Base-by-base conservation (phyloP, 2,329 filamentous ascomycete genomes). In the Aspergillus sp. region DNA sequence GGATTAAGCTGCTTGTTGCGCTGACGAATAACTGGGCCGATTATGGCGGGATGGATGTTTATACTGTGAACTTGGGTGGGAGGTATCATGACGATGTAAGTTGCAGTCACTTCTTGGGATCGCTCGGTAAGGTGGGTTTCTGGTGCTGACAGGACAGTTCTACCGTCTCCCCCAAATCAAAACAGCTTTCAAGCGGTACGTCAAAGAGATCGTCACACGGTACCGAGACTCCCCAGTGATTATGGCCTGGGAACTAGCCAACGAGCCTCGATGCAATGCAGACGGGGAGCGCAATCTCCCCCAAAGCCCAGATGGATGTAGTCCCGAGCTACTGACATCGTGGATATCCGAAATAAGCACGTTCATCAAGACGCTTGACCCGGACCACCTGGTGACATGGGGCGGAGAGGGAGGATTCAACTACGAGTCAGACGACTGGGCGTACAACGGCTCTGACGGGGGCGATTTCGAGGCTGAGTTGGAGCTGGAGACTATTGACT, bases 261-360 rank as follows among this genome's bases (percentile, higher is more conserved):
- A 63, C 23, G 58, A 63, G 58, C 61, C 61, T 14, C 61, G 61
- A 24, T 61, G 61, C 51, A 41, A 39, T 7, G 59, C 56, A 4
- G 59, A 61, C 49, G 50, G 54, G 7, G 37, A 49, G 14, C 59
- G 59, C n/a, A 61, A 52, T 17, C 53, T 61, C 6, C 59, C 56
- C 8, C 45, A 46, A 3, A 61, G 59, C 44, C 14, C 17, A 1
- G 49, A 14, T 12, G 58, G 56, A 4, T 63, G 61, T 33, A 56
- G 4, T 11, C 48, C 56, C n/a, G 59, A 61, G 31, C 41, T 61
- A 1, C 23, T 63, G 12, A 57, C 56, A 2, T 48, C 19, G 4
- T 63, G 61, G 61, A 61, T 59, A 15, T 40, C 56, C 21, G 56
- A 63, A 48, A 61, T 59, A 51, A 63, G 61, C 41, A 57, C 58